Base-by-base conservation (phyloP, 176 grass and related monocot species). In the Triticum dicoccoides region DNA sequence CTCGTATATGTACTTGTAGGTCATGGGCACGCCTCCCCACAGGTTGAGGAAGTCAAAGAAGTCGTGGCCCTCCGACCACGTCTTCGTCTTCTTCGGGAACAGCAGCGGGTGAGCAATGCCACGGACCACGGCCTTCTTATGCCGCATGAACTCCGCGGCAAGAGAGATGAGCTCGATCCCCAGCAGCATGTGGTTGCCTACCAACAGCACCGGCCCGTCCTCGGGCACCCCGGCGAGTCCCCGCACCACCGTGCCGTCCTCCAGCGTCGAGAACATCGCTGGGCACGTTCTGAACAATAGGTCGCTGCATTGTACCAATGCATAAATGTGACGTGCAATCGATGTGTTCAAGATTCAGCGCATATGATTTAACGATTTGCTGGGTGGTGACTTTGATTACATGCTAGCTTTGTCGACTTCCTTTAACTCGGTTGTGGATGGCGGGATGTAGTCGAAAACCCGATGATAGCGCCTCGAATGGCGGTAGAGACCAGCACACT, bases 111-210 rank as follows among this genome's bases (percentile, higher is more conserved):
- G 89, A 3, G 77, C 87, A 11, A 95, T 80, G 45, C 90, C 93
- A 24, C 85, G 93, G 29, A 95, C 65, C 7, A 92, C 79, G 8
- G 64, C 45, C 76, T 70, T 18, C 77, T 92, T 92, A 5, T 77
- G 78, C 8, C 72, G 88, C 66, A 92, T 49, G 85, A 95, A 90
- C 85, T 89, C 85, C 5, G 61, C 68, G 2, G 52, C 74, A 5
- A 95, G 92, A 29, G 90, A 91, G 76, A 95, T 80, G 58, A 95
- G 69, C 61, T 95, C 90, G 74, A 92, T 84, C 1, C 92, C 92
- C 37, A 95, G 71, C 9, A 92, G 86, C 89, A 95, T 92, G 82
- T 95, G 92, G 81, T 95, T 95, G 68, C 92, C 92, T n/a, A 92
- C 93, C 17, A 95, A 80, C 62, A 95, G 79, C 56, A 95, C 90